Conservation (phyloP, 139 green algal species). For the Pedinophyceae sp. region DNA sequence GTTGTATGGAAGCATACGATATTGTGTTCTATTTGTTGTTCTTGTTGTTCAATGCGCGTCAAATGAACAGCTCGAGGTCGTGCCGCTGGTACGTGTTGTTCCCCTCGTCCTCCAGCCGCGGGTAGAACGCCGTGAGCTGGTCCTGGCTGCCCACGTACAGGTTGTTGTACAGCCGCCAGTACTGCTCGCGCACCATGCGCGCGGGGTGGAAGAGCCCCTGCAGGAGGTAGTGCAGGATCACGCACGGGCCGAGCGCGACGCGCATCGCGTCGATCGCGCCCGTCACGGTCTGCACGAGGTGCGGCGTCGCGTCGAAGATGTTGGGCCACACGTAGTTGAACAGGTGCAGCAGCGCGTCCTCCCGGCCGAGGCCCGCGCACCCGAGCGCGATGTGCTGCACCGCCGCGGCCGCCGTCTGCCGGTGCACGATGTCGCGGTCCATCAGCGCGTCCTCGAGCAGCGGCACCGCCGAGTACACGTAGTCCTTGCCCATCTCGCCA, state of each 20-base stretch:
- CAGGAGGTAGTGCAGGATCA: constrained; percentile 77
- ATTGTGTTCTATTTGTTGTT: no score
- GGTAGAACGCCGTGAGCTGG: constrained; percentile 64
- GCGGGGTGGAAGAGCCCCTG: constrained; percentile 93
- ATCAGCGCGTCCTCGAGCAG: constrained; percentile 93
- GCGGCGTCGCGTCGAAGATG: constrained; percentile 90
- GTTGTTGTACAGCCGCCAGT: constrained; percentile 98
- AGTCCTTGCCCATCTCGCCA: constrained; percentile 98
- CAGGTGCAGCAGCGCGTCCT: constrained; percentile 89
- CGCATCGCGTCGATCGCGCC: constrained; percentile 83
- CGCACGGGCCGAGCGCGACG: constrained; percentile 61
- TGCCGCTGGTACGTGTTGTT: constrained; percentile 69
- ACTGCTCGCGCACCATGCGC: constrained; percentile 80
- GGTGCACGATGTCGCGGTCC: constrained; percentile 80
- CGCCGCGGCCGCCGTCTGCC: constrained; percentile 81
- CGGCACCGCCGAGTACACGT: constrained; percentile 93
- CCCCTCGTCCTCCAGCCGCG: constrained; percentile 51
- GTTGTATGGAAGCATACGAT: no score
- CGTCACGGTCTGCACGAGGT: constrained; percentile 83
- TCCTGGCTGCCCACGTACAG: constrained; percentile 92
- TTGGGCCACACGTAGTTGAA: constrained; percentile 98
- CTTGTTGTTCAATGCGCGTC: no score
- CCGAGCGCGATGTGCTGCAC: constrained; percentile 84
- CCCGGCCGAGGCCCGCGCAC: constrained; percentile 82
- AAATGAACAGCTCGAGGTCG: constrained; percentile 89